phyloP scores from a whole-genome alignment of 2,329 filamentous ascomycete species.

The Rutstroemia sp. region DNA sequence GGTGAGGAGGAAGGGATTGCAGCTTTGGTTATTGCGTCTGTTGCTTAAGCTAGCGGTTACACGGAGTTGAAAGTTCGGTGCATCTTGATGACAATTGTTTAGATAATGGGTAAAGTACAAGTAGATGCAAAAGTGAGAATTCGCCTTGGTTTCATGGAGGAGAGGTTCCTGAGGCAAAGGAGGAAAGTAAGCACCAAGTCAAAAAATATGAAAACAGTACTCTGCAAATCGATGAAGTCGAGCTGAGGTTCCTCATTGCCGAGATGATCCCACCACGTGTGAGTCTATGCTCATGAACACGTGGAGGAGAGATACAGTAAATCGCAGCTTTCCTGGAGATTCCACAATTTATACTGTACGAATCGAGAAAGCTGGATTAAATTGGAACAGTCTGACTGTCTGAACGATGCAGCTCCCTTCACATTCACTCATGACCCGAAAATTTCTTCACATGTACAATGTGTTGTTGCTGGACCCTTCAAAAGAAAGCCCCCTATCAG shows the following conservation, averaged over 20 bases:
- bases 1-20: slow-evolving; percentile 92
- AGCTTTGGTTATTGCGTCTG: slow-evolving; percentile 72
- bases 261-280: neutral
- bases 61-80: slow-evolving; percentile 22
- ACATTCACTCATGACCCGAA: neutral
- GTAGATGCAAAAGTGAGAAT: slow-evolving; percentile 11
- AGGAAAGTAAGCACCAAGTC: neutral
- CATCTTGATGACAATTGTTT: slow-evolving; percentile 24
- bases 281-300: neutral
- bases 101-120: slow-evolving; percentile 22
- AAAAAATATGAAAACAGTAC: slow-evolving; percentile 11
- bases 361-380: too few relatives aligned
- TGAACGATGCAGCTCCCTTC: too few relatives aligned
- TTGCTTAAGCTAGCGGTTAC: slow-evolving; percentile 42
- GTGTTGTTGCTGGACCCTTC: neutral
- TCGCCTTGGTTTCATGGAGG: slow-evolving; percentile 11
- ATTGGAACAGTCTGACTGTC: too few relatives aligned
- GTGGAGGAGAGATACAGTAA: neutral
- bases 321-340: too few relatives aligned
- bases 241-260: too few relatives aligned
- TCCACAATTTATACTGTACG: too few relatives aligned
- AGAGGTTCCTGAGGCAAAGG: neutral
- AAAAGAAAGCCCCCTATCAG: slow-evolving; percentile 2
- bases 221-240: neutral
- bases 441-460: slow-evolving; percentile 1